phyloP scores from a whole-genome alignment of 768 basidiomycete genomes.

The Mycena epipterygia region DNA sequence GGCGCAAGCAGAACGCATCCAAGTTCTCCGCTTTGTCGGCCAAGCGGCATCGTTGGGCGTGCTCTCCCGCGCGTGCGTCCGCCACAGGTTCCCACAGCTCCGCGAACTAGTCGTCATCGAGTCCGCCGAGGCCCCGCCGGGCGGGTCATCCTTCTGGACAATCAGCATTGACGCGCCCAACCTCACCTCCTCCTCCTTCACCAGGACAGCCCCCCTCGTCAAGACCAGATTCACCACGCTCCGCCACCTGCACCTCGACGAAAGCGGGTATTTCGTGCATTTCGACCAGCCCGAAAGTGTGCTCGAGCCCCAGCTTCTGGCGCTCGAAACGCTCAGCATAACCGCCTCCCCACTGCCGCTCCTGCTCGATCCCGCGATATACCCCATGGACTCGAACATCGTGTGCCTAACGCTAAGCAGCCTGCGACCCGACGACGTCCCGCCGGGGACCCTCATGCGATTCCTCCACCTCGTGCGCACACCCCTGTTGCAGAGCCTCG shows the following conservation, averaged over 20 bases:
- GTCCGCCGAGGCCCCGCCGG: background rate
- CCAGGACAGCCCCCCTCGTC: background rate
- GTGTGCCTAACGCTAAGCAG: background rate
- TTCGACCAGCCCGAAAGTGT: background rate
- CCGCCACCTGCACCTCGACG: background rate
- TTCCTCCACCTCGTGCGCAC: conserved; percentile 3
- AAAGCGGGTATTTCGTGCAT: background rate
- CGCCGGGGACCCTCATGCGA: background rate
- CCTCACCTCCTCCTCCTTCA: background rate
- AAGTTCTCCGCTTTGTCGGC: background rate
- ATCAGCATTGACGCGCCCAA: background rate
- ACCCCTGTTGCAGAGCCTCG: background rate
- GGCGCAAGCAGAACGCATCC: background rate
- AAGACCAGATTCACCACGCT: background rate
- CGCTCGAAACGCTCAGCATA: background rate
- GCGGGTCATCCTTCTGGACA: no score
- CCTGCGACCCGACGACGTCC: background rate
- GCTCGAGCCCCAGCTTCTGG: background rate
- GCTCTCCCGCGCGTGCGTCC: background rate
- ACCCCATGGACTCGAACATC: background rate
- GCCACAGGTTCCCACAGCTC: background rate
- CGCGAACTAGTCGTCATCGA: background rate
- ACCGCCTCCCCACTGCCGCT: background rate
- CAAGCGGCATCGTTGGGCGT: background rate
- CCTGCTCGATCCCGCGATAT: background rate